phyloP scores from a whole-genome alignment of 2,329 filamentous ascomycete species.

The Didymellaceae sp. region DNA sequence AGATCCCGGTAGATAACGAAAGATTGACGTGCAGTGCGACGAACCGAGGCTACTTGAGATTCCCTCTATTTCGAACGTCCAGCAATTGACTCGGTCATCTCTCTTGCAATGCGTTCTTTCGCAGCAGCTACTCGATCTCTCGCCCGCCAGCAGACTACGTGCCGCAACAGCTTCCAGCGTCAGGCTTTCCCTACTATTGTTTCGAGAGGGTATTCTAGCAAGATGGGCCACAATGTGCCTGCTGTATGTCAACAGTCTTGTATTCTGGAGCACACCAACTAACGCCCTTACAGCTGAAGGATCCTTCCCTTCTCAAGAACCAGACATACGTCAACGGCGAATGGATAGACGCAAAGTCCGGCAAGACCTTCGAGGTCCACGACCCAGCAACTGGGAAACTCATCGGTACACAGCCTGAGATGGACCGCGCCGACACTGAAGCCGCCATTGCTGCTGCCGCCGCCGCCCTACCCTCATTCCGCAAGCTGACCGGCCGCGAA shows the following conservation, averaged over 20 bases:
- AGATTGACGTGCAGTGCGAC: slow-evolving; percentile 14
- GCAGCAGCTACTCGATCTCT: slow-evolving; percentile 41
- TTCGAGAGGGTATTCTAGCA: slow-evolving; percentile 48
- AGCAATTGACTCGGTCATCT: slow-evolving; percentile 2
- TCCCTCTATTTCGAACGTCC: neutral
- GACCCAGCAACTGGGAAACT: slow-evolving; percentile 83
- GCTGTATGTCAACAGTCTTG: slow-evolving; percentile 34
- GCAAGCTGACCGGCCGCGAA: slow-evolving; percentile 74
- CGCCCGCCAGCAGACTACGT: slow-evolving; percentile 36
- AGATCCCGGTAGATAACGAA: slow-evolving; percentile 14
- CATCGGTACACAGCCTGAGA: slow-evolving; percentile 86
- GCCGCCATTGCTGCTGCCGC: slow-evolving; percentile 83
- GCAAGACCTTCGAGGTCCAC: slow-evolving; percentile 86
- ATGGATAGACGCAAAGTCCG: slow-evolving; percentile 85
- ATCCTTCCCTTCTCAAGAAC: slow-evolving; percentile 75
- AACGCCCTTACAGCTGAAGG: slow-evolving; percentile 50
- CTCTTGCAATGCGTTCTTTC: slow-evolving; percentile 42
- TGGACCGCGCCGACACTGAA: slow-evolving; percentile 77
- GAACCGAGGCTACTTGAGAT: slow-evolving; percentile 5
- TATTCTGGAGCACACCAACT: slow-evolving; percentile 6
- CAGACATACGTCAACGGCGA: slow-evolving; percentile 89
- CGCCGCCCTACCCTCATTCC: slow-evolving; percentile 74
- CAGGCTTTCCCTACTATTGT: slow-evolving; percentile 44
- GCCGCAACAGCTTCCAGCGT: slow-evolving; percentile 40
- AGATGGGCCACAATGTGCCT: slow-evolving; percentile 53